phyloP scores from a whole-genome alignment of 2,329 filamentous ascomycete genomes.

The Colletotrichum cordylinicola region DNA sequence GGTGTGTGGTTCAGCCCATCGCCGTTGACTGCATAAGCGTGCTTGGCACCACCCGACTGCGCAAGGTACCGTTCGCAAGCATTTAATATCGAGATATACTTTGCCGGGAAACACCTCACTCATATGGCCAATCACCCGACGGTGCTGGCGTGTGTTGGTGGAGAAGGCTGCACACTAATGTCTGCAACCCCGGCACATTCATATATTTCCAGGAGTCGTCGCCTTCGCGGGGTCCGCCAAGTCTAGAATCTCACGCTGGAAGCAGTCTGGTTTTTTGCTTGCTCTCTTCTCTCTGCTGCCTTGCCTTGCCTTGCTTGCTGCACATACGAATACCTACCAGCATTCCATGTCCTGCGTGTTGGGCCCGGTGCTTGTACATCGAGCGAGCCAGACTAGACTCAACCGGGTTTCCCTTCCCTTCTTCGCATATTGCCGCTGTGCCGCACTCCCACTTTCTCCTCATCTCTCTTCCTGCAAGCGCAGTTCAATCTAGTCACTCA shows the following conservation, averaged over 20 bases:
- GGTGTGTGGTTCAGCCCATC: conserved; percentile 2
- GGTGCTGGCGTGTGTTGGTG: background rate
- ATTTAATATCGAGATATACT: background rate
- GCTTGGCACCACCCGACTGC: background rate
- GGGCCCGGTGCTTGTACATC: background rate
- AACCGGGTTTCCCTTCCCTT: conserved; percentile 3
- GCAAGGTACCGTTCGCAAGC: background rate
- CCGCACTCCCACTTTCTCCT: conserved; percentile 10
- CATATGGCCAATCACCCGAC: background rate
- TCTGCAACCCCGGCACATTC: conserved; percentile 1
- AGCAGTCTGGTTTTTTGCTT: background rate
- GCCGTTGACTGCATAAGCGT: background rate
- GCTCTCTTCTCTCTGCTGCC: background rate
- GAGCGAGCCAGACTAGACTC: background rate
- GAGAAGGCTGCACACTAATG: background rate
- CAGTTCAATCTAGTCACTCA: conserved; percentile 1
- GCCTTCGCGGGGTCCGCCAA: conserved; percentile 13
- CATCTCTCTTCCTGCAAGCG: conserved; percentile 14
- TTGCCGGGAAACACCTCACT: background rate
- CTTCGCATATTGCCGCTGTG: background rate
- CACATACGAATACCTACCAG: background rate
- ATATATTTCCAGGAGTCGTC: conserved; percentile 17
- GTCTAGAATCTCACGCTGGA: conserved; percentile 17
- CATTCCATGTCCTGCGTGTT: background rate
- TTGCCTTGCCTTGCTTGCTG: background rate